A percentile compares a stretch with the other conserved stretches of the same genome.
These are phyloP conservation scores for Solanum chiquidenum DNA, from an alignment of 257 asterid species.

Conservation along the genomic window DNA sequence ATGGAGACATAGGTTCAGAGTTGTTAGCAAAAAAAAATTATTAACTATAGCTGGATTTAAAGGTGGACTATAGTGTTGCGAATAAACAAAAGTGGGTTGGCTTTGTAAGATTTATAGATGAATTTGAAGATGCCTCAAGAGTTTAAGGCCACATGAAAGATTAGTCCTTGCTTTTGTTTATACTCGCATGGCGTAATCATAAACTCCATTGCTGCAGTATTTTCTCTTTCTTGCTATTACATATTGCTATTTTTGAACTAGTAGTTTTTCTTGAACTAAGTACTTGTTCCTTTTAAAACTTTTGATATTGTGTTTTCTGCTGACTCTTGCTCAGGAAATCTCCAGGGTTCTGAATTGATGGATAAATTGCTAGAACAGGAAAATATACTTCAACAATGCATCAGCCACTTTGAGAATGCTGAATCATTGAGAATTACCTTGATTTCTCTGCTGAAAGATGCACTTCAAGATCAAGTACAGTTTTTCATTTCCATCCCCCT, in stretches of 20 bases:
- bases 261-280: background rate
- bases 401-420: constrained; percentile 60
- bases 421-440: constrained; percentile 56
- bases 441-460: constrained; percentile 68
- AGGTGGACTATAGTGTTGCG: background rate
- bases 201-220: background rate
- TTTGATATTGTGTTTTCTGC: constrained; percentile 2
- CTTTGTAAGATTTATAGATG: background rate
- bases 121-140: background rate
- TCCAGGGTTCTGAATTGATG: constrained; percentile 39
- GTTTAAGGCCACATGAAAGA: background rate
- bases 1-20: background rate
- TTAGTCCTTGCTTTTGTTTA: background rate
- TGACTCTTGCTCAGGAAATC: constrained; percentile 38
- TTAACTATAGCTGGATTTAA: background rate
- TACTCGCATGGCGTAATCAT: background rate
- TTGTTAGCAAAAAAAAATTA: background rate
- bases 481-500: background rate
- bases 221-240: background rate
- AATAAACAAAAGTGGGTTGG: background rate
- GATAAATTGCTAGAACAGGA: constrained; percentile 72
- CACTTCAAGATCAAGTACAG: constrained; percentile 79
- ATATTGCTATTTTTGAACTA: background rate
- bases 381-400: constrained; percentile 44
- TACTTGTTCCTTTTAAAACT: background rate